A percentile compares a stretch with the other conserved stretches of the same genome.
phyloP scores from a whole-genome alignment of 257 asterid species.

The Thymus quinquecostatus region DNA sequence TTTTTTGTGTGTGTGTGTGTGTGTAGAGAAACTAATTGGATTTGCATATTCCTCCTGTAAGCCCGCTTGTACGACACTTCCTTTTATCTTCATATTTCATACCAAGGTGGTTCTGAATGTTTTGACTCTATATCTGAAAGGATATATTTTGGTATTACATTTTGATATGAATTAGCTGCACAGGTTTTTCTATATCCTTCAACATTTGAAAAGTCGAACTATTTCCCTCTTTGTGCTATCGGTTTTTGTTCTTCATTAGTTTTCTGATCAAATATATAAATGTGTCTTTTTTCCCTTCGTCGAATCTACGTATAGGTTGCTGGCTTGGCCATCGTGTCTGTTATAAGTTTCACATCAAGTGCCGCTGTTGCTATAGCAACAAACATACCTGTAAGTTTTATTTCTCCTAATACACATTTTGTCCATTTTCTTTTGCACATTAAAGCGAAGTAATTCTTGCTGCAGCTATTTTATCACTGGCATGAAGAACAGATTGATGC shows the following conservation, averaged over 20 bases:
- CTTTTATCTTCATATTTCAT: background rate
- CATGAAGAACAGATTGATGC: conserved; percentile 46
- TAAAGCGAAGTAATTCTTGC: conserved; percentile 7
- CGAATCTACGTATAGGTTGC: conserved; percentile 55
- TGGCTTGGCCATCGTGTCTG: conserved; percentile 70
- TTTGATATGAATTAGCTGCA: background rate
- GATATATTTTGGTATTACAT: background rate
- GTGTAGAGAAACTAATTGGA: background rate
- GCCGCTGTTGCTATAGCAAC: conserved; percentile 60
- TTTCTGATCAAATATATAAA: background rate
- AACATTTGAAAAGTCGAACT: background rate
- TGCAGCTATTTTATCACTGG: conserved; percentile 79
- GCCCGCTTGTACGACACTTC: background rate
- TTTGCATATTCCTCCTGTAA: background rate
- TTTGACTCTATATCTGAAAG: background rate
- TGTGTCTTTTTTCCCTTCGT: background rate
- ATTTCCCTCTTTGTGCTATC: background rate
- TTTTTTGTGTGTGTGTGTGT: too few species aligned
- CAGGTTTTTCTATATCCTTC: background rate
- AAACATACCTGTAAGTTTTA: conserved; percentile 58
- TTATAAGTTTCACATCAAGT: conserved; percentile 64
- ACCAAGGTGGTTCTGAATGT: background rate
- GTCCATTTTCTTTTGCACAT: conserved; percentile 5
- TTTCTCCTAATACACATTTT: background rate
- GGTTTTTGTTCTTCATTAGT: background rate